These are phyloP conservation scores for Prinsepia uniflora DNA, from an alignment of 306 rosid species.

Conservation along the genomic window DNA sequence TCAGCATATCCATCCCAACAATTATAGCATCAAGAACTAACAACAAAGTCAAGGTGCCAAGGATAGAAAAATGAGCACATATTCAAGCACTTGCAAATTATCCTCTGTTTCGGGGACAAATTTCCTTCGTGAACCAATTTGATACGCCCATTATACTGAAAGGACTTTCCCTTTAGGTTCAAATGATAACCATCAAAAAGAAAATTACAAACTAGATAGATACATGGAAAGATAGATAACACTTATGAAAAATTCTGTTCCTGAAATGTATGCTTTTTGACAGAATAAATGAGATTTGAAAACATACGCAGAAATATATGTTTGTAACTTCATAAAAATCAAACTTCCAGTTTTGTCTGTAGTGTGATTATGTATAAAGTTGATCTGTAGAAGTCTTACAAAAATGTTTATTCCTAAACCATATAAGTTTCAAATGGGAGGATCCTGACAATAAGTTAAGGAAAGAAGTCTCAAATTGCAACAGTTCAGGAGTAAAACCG, in stretches of 20 bases:
- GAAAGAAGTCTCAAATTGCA: not conserved
- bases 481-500: not conserved
- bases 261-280: not conserved
- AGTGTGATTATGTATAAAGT: not conserved
- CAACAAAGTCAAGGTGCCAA: slow-evolving; percentile 57
- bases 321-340: not conserved
- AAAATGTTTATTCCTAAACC: not conserved
- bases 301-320: not conserved
- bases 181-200: not conserved
- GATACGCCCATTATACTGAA: slow-evolving; percentile 1
- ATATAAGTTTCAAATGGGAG: not conserved
- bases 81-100: slow-evolving; percentile 5
- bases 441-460: not conserved
- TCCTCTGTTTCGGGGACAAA: not conserved
- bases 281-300: not conserved
- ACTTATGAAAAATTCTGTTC: not conserved
- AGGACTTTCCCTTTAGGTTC: slow-evolving; percentile 3
- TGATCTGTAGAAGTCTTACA: not conserved
- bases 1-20: slow-evolving; percentile 90
- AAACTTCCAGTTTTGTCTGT: not conserved
- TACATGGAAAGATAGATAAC: not conserved
- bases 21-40: slow-evolving; percentile 89
- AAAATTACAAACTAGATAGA: not conserved
- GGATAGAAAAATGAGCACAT: slow-evolving; percentile 9
- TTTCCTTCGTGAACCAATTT: slow-evolving; percentile 19